phyloP scores from a whole-genome alignment of 371 early-diverging fungal genomes.

The Mortierella sp. region DNA sequence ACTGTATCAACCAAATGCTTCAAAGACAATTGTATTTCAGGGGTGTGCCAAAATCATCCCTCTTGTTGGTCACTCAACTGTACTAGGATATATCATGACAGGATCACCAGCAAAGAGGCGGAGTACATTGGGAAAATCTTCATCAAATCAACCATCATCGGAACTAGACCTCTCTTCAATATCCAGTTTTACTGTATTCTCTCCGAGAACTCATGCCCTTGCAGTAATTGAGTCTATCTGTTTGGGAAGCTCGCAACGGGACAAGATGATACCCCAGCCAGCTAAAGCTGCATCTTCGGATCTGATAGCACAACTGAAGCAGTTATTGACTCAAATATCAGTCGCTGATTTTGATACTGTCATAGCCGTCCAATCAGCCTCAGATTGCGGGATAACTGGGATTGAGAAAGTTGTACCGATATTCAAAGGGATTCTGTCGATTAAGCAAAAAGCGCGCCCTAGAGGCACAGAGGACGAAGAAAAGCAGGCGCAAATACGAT shows the following conservation, averaged over 20 bases:
- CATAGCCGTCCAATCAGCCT: conserved; percentile 57
- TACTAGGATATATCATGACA: conserved; percentile 59
- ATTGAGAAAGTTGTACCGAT: conserved; percentile 59
- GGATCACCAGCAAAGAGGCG: conserved; percentile 30
- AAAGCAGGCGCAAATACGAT: conserved; percentile 19
- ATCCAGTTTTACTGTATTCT: conserved; percentile 65
- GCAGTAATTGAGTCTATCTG: conserved; percentile 61
- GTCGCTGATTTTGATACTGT: conserved; percentile 55
- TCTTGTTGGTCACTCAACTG: conserved; percentile 59
- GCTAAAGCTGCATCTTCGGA: conserved; percentile 25
- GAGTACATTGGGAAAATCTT: conserved; percentile 7
- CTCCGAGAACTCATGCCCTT: conserved; percentile 72
- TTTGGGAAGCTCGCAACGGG: conserved; percentile 16
- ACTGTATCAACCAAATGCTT: neutral
- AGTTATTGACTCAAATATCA: conserved; percentile 27
- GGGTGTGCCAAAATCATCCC: conserved; percentile 65
- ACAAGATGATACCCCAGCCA: conserved; percentile 27
- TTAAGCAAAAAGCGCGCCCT: conserved; percentile 34
- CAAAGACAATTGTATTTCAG: conserved; percentile 63
- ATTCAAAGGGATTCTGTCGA: conserved; percentile 59
- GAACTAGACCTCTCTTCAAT: conserved; percentile 22
- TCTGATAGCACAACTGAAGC: conserved; percentile 26
- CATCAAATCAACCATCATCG: conserved; percentile 4
- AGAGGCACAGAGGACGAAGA: conserved; percentile 41
- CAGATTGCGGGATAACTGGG: conserved; percentile 58